Evolutionary conservation across 2,329 filamentous ascomycete species (phyloP), one percentile per base, ranked within the genome.

Genomic region (Pseudopyrenochaeta lycopersici): DNA sequence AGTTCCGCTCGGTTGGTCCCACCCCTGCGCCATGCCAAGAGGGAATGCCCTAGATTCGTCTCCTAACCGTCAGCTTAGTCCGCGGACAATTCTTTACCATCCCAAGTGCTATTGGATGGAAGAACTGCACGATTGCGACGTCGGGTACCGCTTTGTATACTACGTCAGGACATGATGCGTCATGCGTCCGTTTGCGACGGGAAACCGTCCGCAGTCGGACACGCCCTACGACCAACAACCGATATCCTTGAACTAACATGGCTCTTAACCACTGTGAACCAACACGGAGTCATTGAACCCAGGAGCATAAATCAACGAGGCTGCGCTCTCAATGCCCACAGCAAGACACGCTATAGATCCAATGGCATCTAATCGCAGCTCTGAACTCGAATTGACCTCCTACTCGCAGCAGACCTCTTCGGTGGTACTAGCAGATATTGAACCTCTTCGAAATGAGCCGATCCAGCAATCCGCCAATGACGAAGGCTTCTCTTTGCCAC

Each of bases 401-500:
- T 62, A 57, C n/a, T 33, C 55, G 23, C 60, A 58, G 17, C 54
- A 59, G 12, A 23, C 38, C 18, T 54, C 58, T n/a, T 27, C 56
- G 32, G 38, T 49, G 29, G 38, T 36, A 27, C 27, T 52, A n/a
- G 38, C 49, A 20, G 63, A 66, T 9, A 46, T 60, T 20, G 64
- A 70, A 45, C 17, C 57, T 30, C 46, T 62, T 12, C 62, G 57
- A 14, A 54, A 54, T 18, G 32, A 48, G 7, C 36, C 46, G 18
- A 40, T 43, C 7, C 40, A 51, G 2, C 45, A 45, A n/a, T 20
- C 54, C 12, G 55, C 55, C 18, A 11, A 78, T 76, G 41, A 56
- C 15, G 35, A 44, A 18, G 61, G 53, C 3, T 67, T 66, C 33
- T 68, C 60, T 12, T 52, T 72, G 18, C 66, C 68, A 27, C 68